phyloP scores from a whole-genome alignment of 140 eudicot genomes.

The Stevia rebaudiana region DNA sequence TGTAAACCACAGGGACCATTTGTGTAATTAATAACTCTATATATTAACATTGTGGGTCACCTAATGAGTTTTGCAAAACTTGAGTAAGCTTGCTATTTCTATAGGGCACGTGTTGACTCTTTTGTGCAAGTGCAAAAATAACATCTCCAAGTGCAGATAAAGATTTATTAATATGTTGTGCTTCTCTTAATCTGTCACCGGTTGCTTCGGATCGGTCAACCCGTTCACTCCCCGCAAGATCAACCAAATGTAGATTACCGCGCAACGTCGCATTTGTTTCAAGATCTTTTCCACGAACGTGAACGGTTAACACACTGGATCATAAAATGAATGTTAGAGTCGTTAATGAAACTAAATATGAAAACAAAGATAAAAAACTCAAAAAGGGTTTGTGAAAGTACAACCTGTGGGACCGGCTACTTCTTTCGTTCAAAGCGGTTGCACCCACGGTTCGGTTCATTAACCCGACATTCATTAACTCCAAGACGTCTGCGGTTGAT shows the following conservation, averaged over 20 bases:
- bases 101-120: slow-evolving; percentile 76
- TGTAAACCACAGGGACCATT: neutral
- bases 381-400: neutral
- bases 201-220: slow-evolving; percentile 84
- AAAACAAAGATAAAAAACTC: neutral
- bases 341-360: neutral
- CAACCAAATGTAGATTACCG: slow-evolving; percentile 78
- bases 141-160: slow-evolving; percentile 92
- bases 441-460: slow-evolving; percentile 88
- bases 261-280: slow-evolving; percentile 59
- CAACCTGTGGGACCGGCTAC: slow-evolving; percentile 94
- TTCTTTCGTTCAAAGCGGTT: slow-evolving; percentile 82
- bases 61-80: slow-evolving; percentile 87
- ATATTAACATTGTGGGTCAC: slow-evolving; percentile 27
- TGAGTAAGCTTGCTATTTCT: slow-evolving; percentile 92
- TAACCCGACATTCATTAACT: slow-evolving; percentile 70
- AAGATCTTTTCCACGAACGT: slow-evolving; percentile 70
- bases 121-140: slow-evolving; percentile 82
- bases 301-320: slow-evolving; percentile 75
- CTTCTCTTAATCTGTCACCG: slow-evolving; percentile 77
- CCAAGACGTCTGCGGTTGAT: slow-evolving; percentile 70
- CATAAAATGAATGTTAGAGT: neutral
- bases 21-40: neutral
- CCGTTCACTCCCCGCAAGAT: slow-evolving; percentile 91
- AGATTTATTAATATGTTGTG: slow-evolving; percentile 89